A percentile compares a stretch with the other conserved stretches of the same genome.
These are phyloP conservation scores for Ustilago loliicola DNA, from an alignment of 1,284 basidiomycete genomes.

Conservation along the genomic window DNA sequence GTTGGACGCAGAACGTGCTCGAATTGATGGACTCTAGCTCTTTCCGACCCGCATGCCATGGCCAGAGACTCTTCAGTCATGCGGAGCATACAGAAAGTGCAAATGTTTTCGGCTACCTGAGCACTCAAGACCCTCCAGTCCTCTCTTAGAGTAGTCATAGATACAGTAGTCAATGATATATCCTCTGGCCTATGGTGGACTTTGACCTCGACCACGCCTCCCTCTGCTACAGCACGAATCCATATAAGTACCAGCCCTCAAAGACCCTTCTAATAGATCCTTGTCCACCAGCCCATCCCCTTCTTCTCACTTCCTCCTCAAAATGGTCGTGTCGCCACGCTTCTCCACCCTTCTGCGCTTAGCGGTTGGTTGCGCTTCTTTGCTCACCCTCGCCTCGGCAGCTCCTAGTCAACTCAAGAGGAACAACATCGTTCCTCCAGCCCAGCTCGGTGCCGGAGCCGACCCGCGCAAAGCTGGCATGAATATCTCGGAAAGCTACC, in stretches of 20 bases:
- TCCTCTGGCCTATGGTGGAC: neutral
- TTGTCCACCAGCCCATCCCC: neutral
- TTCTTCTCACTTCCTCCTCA: neutral
- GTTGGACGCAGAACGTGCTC: neutral
- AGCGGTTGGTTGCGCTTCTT: slow-evolving; percentile 17
- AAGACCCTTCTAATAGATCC: too few relatives aligned
- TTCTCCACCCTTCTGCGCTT: slow-evolving; percentile 13
- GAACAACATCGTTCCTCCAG: slow-evolving; percentile 24
- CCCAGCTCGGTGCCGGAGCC: slow-evolving; percentile 33
- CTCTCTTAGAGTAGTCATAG: neutral
- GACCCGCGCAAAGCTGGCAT: slow-evolving; percentile 37
- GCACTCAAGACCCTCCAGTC: too few relatives aligned
- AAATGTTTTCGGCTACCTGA: too few relatives aligned
- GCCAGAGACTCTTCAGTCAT: neutral
- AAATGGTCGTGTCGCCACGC: slow-evolving; percentile 11
- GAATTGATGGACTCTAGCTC: neutral
- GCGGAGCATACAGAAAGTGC: neutral
- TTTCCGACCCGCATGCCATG: neutral
- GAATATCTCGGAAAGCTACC: slow-evolving; percentile 46
- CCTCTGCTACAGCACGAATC: neutral
- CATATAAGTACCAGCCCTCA: neutral
- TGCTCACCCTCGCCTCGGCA: slow-evolving; percentile 19
- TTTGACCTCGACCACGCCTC: neutral
- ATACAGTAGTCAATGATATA: neutral
- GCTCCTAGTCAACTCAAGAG: slow-evolving; percentile 23